Evolutionary conservation across 106 monocot species (phyloP), one percentile per base, ranked within the genome.

Genomic region (Dioscorea alata): DNA sequence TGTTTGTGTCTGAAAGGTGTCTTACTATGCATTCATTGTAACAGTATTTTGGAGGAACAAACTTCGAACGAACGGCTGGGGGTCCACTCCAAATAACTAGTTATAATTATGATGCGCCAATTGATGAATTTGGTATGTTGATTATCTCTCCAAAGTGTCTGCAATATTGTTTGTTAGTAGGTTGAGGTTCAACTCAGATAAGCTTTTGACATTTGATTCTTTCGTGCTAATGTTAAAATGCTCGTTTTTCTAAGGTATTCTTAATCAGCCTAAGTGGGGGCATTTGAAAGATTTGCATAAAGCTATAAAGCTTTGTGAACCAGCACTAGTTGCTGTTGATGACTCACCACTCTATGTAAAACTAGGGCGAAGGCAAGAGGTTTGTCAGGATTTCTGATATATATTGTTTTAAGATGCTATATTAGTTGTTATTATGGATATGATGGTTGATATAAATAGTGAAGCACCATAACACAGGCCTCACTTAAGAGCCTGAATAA

Each of bases 21-120:
- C 0, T 53, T 5, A 54, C 18, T 9, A 48, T 48, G 65, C 21
- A 16, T 65, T 13, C 78, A 73, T 73, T 58, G 71, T 80, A 76
- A 57, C 82, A 97, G 92, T 92, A 72, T 78, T 97, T 89, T 82
- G 97, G 92, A 48, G 97, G 97, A 83, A 97, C 92, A 75, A 97
- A 97, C 74, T 97, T 97, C 75, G 97, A 65, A 13, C 72, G 97
- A 34, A 92, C 92, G 74, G 79, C 97, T 67, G 97, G 96, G 13
- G 97, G 97, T 59, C 95, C 95, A 49, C 66, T 89, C 60, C 89
- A 92, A 70, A 81, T 80, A 76, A 97, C 97, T 60, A 97, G 92
- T 74, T 97, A 92, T 83, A 92, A 97, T 76, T 97, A 97, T 79
- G 97, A 97, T 82, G 97, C 97, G 48, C 92, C 97, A 31, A 85